Base-by-base conservation (phyloP, 208 protist genomes). In the Wallacemonas sp. region DNA sequence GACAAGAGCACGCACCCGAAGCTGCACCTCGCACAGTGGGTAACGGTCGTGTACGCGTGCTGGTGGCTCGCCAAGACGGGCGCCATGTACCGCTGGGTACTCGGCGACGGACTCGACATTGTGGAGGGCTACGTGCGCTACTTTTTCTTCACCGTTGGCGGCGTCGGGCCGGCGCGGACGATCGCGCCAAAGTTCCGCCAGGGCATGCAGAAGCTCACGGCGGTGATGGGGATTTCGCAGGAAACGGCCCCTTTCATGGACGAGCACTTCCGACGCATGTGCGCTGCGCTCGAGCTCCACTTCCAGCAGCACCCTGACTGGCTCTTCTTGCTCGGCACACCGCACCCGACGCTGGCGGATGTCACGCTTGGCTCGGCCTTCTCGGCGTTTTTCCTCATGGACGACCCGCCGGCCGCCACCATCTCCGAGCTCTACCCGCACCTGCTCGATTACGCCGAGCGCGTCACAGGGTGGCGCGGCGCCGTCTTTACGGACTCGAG, bases 21-120 rank as follows among this genome's bases (percentile, higher is more conserved):
- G 26, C 67, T 93, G 14, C 86, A 94, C 61, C 66, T 93, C 20
- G 80, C 76, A 32, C 76, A 59, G 44, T 94, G 88, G 87, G 69
- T 76, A 42, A 62, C 83, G 8, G 76, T 93, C 16, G 61, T 94
- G 25, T 96, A 94, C 70, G 33, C 81, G 16, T 88, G 73, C 33
- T 96, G 91, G 91, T 96, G 91, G 88, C 73, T 96, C 1, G 57
- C 74, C 5, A 90, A 87, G 55, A 86, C 75, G 0, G 85, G 84
- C 22, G 79, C 71, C 18, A 85, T 94, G 77, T 96, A 86, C 61
- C 88, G 91, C 31, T 96, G 83, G 77, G 28, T 93, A 8, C 64
- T 74, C 22, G 66, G 87, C 25, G 82, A 92, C 2, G 68, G 71
- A 39, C 38, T 74, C 11, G 84, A 89, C 25, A 73, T 90, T 1